A percentile compares a stretch with the other conserved stretches of the same genome.
Conservation (phyloP, 1,284 basidiomycete species). For the Tremellales sp. region DNA sequence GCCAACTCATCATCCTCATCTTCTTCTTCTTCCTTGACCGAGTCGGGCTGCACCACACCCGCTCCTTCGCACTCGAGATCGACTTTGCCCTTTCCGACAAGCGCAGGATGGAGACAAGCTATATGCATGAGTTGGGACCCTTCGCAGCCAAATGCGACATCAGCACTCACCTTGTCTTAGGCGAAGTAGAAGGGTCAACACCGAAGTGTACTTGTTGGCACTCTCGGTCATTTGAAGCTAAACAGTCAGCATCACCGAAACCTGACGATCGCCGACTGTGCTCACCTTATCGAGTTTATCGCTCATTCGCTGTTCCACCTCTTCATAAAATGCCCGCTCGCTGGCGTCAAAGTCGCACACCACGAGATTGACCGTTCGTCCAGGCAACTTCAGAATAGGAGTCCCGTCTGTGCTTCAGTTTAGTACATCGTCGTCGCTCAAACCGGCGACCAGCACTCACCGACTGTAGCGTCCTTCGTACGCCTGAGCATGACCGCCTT, state of each 20-base stretch:
- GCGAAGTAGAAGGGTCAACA: slow-evolving; percentile 76
- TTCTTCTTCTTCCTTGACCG: slow-evolving; percentile 50
- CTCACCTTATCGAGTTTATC: slow-evolving; percentile 62
- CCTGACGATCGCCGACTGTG: background rate
- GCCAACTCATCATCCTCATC: slow-evolving; percentile 73
- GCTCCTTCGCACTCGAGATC: slow-evolving; percentile 57
- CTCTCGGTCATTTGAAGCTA: background rate
- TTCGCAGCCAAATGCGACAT: too few species aligned
- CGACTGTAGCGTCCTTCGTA: slow-evolving; percentile 70
- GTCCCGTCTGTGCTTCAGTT: slow-evolving; percentile 62
- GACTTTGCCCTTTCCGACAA: slow-evolving; percentile 71
- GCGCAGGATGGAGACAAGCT: slow-evolving; percentile 85
- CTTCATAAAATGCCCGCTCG: slow-evolving; percentile 77
- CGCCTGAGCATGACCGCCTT: slow-evolving; percentile 86
- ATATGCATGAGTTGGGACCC: too few species aligned
- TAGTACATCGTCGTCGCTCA: background rate
- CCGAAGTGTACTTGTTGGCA: slow-evolving; percentile 67
- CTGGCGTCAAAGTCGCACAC: slow-evolving; percentile 66
- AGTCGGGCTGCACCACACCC: background rate
- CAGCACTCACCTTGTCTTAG: slow-evolving; percentile 77
- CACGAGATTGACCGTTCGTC: slow-evolving; percentile 66
- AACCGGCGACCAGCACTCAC: slow-evolving; percentile 30
- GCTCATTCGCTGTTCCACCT: slow-evolving; percentile 70
- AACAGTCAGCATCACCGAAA: background rate
- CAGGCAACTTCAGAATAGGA: slow-evolving; percentile 77